Conservation (phyloP, 2,329 filamentous ascomycete species). For the Colletotrichum coccodes region DNA sequence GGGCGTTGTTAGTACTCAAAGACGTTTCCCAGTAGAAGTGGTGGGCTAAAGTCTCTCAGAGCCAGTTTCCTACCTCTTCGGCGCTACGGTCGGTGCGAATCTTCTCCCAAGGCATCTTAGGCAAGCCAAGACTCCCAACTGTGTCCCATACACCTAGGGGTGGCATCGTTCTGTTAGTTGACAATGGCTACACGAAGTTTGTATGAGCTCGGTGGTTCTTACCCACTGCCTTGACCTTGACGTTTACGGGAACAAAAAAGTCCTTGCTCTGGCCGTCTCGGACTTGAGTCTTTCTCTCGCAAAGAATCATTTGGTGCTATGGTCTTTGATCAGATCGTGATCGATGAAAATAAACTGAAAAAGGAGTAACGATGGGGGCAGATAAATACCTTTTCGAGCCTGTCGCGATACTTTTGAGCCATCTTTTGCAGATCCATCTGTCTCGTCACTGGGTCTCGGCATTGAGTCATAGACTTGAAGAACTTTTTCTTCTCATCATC, state of each 20-base stretch:
- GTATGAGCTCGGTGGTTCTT: neutral
- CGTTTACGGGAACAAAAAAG: neutral
- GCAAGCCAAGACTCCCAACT: conserved; percentile 53
- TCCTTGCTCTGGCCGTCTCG: neutral
- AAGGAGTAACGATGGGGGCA: no score
- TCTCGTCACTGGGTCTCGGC: neutral
- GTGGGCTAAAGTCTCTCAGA: rapidly evolving
- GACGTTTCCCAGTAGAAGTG: rapidly evolving
- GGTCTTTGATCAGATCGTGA: neutral
- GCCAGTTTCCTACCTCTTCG: neutral
- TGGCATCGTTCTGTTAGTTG: rapidly evolving
- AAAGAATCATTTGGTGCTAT: conserved; percentile 23
- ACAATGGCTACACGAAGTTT: rapidly evolving
- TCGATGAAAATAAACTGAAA: no score
- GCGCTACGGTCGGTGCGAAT: conserved; percentile 16
- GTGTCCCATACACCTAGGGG: conserved; percentile 60
- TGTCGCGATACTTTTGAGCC: conserved; percentile 9
- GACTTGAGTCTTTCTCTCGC: neutral
- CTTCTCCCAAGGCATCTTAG: conserved; percentile 29
- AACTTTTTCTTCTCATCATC: conserved; percentile 5
- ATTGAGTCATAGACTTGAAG: neutral
- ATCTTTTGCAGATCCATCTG: conserved; percentile 7
- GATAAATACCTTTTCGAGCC: conserved; percentile 14
- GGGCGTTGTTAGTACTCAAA: neutral
- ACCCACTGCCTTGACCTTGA: conserved; percentile 16